Base-by-base conservation (phyloP, 1,139 yeast species). In the Debaryomyces psychrophilus region DNA sequence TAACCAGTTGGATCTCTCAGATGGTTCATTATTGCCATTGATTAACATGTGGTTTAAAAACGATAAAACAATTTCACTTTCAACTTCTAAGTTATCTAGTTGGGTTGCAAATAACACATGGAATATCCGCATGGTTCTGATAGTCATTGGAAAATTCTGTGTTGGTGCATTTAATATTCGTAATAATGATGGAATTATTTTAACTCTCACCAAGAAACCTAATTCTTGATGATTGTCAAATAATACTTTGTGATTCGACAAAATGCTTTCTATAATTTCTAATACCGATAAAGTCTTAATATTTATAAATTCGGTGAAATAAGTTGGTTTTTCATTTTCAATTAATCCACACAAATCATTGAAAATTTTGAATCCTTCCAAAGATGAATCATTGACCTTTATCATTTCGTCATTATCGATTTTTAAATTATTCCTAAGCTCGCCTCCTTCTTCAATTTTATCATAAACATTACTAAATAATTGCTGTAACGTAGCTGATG, bases 401-500 rank as follows among this genome's bases (percentile, higher is more conserved):
- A 76, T 58, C 1, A 56, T 62, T 38, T 73, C 67, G 5, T 71
- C 76, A 14, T 77, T 73, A 46, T 80, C 86, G 2, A 79, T 58
- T 0, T 60, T 55, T 1, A 79, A 73, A 26, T 66, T 65, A 17
- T 57, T 57, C 1, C 59, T 48, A 2, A 44, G 46, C 4, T 42
- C 47, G 2, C 65, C 69, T n/a, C 28, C 15, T 7, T 23, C 25
- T 12, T 61, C 64, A 3, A 82, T 77, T 47, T 83, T 79, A 49
- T 90, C 97, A 62, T 85, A 92, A 0, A 90, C 77, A 31, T 86
- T 81, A 34, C 86, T 81, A 43, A 90, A 79, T 39, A 93, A 68
- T 61, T 93, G 98, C 54, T 90, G 95, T 41, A 90, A 76, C 1
- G 98, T 90, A 2, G 98, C 99, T 41, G 90, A 83, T 0, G 97